phyloP scores from a whole-genome alignment of 2,329 filamentous ascomycete genomes.

The Fusarium odoratissimum region DNA sequence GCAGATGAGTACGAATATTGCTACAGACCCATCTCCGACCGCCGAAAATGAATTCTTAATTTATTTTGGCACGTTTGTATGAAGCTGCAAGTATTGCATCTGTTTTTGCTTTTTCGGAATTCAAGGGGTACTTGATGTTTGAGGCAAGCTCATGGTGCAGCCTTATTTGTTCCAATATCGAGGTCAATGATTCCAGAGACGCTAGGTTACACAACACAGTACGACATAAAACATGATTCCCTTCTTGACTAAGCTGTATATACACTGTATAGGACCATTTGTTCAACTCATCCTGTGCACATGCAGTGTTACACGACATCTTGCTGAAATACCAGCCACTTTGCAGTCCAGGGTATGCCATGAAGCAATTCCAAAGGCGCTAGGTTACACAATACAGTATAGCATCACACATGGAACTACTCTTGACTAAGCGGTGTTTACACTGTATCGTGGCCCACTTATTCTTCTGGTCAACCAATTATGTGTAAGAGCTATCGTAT shows the following conservation, averaged over 20 bases:
- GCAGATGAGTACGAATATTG: background rate
- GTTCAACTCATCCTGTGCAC: background rate
- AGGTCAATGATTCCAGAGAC: background rate
- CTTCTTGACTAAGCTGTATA: background rate
- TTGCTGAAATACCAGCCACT: background rate
- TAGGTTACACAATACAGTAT: background rate
- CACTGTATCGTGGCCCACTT: background rate
- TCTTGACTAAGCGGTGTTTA: background rate
- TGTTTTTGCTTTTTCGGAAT: background rate
- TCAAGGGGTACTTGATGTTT: background rate
- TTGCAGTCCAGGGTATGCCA: background rate
- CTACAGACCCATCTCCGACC: background rate
- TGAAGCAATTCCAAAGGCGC: background rate
- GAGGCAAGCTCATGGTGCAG: background rate
- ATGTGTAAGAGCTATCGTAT: background rate
- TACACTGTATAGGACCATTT: background rate
- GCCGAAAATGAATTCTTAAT: background rate
- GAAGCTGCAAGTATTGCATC: background rate
- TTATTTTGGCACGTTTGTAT: background rate
- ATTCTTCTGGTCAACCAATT: background rate
- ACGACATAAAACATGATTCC: background rate
- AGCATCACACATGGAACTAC: no score
- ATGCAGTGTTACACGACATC: background rate
- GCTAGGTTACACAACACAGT: background rate
- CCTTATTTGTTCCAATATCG: background rate